Evolutionary conservation across 1,284 basidiomycete genomes (phyloP), one percentile per base, ranked within the genome.

Genomic region (Mycosarcoma mackinlayi): DNA sequence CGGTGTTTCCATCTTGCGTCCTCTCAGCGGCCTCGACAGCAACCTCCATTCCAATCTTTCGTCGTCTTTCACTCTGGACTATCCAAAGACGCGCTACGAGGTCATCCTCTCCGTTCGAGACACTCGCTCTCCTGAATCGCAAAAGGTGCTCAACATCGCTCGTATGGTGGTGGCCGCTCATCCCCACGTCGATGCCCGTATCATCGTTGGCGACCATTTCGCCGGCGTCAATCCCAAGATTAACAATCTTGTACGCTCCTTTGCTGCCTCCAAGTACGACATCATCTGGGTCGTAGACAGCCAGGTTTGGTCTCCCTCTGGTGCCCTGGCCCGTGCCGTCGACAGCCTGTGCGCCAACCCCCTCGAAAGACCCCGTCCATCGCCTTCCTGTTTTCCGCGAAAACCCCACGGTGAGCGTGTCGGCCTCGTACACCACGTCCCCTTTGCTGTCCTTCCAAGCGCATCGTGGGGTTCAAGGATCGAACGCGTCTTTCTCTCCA

Each of bases 231-330:
- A 99, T 79, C 96, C 96, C 1, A 98, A 98, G 86, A 90, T 99
- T 78, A 98, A 97, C 86, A 98, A 98, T 81, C 89, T 98, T 35
- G 88, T 95, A 63, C 88, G 89, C 34, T 87, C 94, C 4, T 97
- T 95, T 82, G 68, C 75, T 3, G 86, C 86, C 35, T 94, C 95
- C 0, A 84, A 87, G 54, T 86, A 95, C 82, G 94, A 98, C 80
- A 91, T 98, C 46, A 85, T 98, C 44, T 99, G 95, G 95, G 91
- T 98, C 11, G 86, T 98, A 47, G 96, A 99, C 83, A 95, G 94
- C 19, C 96, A 96, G 72, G 88, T 98, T 44, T 88, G 89, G 69
- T 89, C 91, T 16, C 87, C 88, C 28, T 86, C 90, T 0, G 90
- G 90, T n/a, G 91, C 93, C 2, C 88, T 98, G 21, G 89, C 90